Conservation (phyloP, 768 basidiomycete genomes). For the Butyriboletus loyo region DNA sequence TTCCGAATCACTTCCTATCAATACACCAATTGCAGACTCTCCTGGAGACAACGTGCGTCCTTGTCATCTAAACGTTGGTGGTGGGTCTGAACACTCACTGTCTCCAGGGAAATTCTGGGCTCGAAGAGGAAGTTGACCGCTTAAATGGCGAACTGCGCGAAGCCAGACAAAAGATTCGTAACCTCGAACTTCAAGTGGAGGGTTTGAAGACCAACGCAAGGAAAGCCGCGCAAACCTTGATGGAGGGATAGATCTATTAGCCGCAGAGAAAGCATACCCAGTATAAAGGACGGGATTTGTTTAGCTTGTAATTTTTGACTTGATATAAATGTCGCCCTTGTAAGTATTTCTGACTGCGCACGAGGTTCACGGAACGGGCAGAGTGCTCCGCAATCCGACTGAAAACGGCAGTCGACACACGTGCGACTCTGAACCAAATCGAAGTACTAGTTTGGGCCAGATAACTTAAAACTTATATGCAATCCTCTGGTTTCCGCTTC, state of each 20-base stretch:
- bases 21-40: neutral
- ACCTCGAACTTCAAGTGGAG: conserved; percentile 81
- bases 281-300: neutral
- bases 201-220: conserved; percentile 68
- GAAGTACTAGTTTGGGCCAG: neutral
- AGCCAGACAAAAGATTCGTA: conserved; percentile 76
- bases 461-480: neutral
- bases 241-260: conserved; percentile 27
- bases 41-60: conserved; percentile 32
- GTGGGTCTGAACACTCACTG: neutral
- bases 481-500: neutral
- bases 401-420: conserved; percentile 9
- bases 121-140: conserved; percentile 57
- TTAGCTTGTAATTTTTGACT: neutral
- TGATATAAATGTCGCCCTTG: neutral
- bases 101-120: conserved; percentile 19
- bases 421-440: conserved; percentile 5
- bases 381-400: neutral
- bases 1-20: conserved; percentile 11
- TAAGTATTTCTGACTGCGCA: neutral
- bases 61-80: conserved; percentile 1
- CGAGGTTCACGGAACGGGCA: neutral
- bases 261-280: conserved; percentile 1
- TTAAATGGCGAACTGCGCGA: conserved; percentile 71
- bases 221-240: conserved; percentile 67